phyloP scores from a whole-genome alignment of 805 yeast genomes.

The Torulaspora microellipsoides region DNA sequence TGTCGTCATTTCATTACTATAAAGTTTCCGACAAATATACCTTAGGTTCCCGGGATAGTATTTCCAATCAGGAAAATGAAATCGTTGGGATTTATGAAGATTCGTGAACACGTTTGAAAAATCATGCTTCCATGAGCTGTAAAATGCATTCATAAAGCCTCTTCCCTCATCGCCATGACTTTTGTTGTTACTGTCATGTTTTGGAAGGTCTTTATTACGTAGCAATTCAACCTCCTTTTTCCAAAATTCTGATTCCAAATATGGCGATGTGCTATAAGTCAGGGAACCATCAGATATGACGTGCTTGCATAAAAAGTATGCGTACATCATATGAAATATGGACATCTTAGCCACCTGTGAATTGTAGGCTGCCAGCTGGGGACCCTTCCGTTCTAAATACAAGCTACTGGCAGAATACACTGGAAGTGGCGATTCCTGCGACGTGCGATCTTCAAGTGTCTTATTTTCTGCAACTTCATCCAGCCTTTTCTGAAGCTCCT shows the following conservation, averaged over 20 bases:
- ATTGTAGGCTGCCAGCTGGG: conserved; percentile 11
- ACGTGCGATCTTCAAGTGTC: not conserved
- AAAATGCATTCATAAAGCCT: conserved; percentile 15
- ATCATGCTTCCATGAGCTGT: conserved; percentile 24
- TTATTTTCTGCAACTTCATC: not conserved
- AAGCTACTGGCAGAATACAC: conserved; percentile 6
- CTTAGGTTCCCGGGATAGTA: conserved; percentile 22
- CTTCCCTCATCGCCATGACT: not conserved
- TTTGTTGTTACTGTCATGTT: not conserved
- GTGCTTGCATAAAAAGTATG: conserved; percentile 22
- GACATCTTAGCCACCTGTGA: conserved; percentile 25
- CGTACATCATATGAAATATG: conserved; percentile 28
- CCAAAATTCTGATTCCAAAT: conserved; percentile 13
- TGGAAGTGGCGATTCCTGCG: conserved; percentile 6
- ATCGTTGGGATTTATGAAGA: conserved; percentile 20
- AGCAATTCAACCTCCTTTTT: conserved; percentile 12
- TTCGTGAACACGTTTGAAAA: conserved; percentile 12
- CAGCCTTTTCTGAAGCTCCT: not conserved
- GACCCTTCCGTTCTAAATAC: conserved; percentile 1
- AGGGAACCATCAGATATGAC: conserved; percentile 7
- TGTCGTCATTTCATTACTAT: conserved; percentile 20
- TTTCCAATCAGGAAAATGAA: conserved; percentile 28
- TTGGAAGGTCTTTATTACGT: not conserved
- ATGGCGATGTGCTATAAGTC: not conserved
- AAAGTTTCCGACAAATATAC: conserved; percentile 17